Conservation (phyloP, 2,329 filamentous ascomycete genomes). For the Monilinia polystroma region DNA sequence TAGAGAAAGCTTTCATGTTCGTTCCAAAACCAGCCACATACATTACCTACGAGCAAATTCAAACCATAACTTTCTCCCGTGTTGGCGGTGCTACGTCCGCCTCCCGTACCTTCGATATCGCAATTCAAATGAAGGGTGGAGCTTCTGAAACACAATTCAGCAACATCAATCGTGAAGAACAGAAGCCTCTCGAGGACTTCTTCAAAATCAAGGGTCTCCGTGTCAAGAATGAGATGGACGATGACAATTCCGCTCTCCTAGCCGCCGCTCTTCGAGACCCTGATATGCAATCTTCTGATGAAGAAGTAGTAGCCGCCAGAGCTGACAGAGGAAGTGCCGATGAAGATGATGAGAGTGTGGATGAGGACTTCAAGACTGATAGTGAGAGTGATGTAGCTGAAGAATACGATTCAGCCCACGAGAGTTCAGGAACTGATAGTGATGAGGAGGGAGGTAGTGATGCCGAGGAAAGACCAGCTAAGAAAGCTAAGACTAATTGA, state of each 20-base stretch:
- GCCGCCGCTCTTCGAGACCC: slow-evolving; percentile 82
- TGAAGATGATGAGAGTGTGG: slow-evolving; percentile 91
- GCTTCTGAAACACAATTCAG: slow-evolving; percentile 91
- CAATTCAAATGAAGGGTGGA: slow-evolving; percentile 85
- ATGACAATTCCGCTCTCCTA: slow-evolving; percentile 71
- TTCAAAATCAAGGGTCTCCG: slow-evolving; percentile 94
- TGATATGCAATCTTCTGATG: slow-evolving; percentile 70
- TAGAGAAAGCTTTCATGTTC: slow-evolving; percentile 99
- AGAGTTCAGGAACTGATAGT: slow-evolving; percentile 73
- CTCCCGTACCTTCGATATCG: slow-evolving; percentile 95
- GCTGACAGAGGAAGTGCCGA: slow-evolving; percentile 87
- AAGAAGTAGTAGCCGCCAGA: slow-evolving; percentile 68
- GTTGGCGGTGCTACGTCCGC: slow-evolving; percentile 92
- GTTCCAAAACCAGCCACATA: slow-evolving; percentile 98
- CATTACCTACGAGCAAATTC: slow-evolving; percentile 90
- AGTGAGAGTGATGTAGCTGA: slow-evolving; percentile 95
- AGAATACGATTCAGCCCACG: slow-evolving; percentile 89
- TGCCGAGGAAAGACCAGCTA: slow-evolving; percentile 51
- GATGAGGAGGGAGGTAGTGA: slow-evolving; percentile 55
- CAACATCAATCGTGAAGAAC: slow-evolving; percentile 98
- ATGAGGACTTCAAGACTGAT: slow-evolving; percentile 93
- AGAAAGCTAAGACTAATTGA: slow-evolving; percentile 45
- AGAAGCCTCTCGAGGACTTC: slow-evolving; percentile 93
- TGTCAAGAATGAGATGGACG: slow-evolving; percentile 98
- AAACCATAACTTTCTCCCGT: slow-evolving; percentile 90